phyloP scores from a whole-genome alignment of 2,329 filamentous ascomycete genomes.

The Microcyclospora pomicola region DNA sequence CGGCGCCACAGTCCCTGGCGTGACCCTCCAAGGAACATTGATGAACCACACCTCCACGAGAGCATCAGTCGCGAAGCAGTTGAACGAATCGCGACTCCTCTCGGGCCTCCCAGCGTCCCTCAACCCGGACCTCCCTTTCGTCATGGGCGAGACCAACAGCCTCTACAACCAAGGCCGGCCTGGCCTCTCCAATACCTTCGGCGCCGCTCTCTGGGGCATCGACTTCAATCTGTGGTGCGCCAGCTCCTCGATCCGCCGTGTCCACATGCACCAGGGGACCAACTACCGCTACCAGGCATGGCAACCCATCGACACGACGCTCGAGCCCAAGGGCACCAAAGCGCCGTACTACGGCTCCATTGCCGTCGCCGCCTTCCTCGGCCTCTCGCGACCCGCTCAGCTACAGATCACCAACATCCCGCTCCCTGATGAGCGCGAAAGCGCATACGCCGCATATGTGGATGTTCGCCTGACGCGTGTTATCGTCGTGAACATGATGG shows the following conservation, averaged over 20 bases:
- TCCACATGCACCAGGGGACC: slow-evolving; percentile 52
- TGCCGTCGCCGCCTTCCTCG: slow-evolving; percentile 43
- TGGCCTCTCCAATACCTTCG: slow-evolving; percentile 50
- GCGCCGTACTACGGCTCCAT: slow-evolving; percentile 51
- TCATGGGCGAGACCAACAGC: slow-evolving; percentile 49
- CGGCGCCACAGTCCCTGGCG: slow-evolving; percentile 43
- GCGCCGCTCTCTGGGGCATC: slow-evolving; percentile 50
- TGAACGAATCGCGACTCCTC: slow-evolving; percentile 34
- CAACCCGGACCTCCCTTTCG: slow-evolving; percentile 34
- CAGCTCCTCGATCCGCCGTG: slow-evolving; percentile 39
- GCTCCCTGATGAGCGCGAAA: slow-evolving; percentile 28
- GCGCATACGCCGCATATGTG: slow-evolving; percentile 44
- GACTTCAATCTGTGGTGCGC: slow-evolving; percentile 50
- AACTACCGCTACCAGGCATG: slow-evolving; percentile 48
- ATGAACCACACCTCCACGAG: slow-evolving; percentile 48
- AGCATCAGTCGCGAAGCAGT: slow-evolving; percentile 35
- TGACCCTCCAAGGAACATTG: slow-evolving; percentile 48
- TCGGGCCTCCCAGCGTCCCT: slow-evolving; percentile 17
- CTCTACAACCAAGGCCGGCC: slow-evolving; percentile 49
- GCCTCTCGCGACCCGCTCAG: slow-evolving; percentile 25
- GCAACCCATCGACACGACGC: slow-evolving; percentile 43
- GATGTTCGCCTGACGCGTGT: slow-evolving; percentile 32
- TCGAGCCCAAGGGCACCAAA: slow-evolving; percentile 42
- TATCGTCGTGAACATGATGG: slow-evolving; percentile 43
- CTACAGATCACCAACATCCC: slow-evolving; percentile 36